These are phyloP conservation scores for Eutrema salsugineum DNA, from an alignment of 441 rosid genomes.

Conservation along the genomic window DNA sequence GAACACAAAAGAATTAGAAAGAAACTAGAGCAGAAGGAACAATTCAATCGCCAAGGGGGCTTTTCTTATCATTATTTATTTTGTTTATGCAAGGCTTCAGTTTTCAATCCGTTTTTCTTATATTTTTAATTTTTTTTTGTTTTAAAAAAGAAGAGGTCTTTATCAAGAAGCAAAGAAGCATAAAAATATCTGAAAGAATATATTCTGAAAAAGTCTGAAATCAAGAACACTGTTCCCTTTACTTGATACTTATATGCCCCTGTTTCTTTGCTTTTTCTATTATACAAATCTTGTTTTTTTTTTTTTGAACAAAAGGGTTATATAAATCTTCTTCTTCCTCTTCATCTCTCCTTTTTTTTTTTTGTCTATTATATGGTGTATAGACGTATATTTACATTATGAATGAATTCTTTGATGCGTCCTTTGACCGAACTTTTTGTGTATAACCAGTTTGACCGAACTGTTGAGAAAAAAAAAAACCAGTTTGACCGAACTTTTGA, in stretches of 20 bases:
- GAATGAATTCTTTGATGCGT: neutral
- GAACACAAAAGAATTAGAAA: slow-evolving; percentile 3
- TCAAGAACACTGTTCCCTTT: slow-evolving; percentile 33
- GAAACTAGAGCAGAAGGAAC: slow-evolving; percentile 7
- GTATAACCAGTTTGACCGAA: slow-evolving; percentile 17
- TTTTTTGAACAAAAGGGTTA: neutral
- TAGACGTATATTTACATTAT: slow-evolving; percentile 10
- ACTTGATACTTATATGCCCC: slow-evolving; percentile 32
- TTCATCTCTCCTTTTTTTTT: neutral
- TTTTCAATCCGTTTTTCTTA: neutral
- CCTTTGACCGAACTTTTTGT: slow-evolving; percentile 30
- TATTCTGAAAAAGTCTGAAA: slow-evolving; percentile 29
- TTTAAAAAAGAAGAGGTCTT: slow-evolving; percentile 9
- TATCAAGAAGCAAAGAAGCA: slow-evolving; percentile 28
- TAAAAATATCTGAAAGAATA: slow-evolving; percentile 13
- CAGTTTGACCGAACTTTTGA: too few species aligned
- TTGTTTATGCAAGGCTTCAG: slow-evolving; percentile 4
- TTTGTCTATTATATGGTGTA: slow-evolving; percentile 7
- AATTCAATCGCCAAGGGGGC: slow-evolving; percentile 6
- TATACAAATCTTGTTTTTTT: slow-evolving; percentile 16
- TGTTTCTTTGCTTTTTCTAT: neutral
- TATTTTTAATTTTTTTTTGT: neutral
- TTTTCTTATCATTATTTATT: neutral
- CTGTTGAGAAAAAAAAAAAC: too few species aligned
- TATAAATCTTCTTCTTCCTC: slow-evolving; percentile 20